phyloP scores from a whole-genome alignment of 441 rosid genomes.

The Mallotus repandus region DNA sequence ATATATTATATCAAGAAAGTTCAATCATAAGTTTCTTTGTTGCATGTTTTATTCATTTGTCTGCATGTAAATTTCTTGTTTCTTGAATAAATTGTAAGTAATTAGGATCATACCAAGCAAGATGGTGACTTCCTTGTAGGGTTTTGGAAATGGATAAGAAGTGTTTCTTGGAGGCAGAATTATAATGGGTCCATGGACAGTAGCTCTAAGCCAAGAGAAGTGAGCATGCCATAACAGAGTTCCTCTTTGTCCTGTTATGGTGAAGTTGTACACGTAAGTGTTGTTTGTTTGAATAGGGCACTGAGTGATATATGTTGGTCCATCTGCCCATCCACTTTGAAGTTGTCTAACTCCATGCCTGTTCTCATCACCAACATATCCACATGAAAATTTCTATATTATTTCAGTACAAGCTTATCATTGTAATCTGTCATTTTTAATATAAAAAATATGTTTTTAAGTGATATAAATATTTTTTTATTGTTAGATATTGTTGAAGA shows the following conservation, averaged over 20 bases:
- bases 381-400: too few relatives aligned
- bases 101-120: conserved; percentile 42
- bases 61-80: too few relatives aligned
- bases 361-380: background rate
- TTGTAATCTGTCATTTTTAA: too few relatives aligned
- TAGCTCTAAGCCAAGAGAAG: conserved; percentile 59
- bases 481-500: too few relatives aligned
- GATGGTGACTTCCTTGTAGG: conserved; percentile 60
- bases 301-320: conserved; percentile 63
- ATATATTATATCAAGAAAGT: background rate
- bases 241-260: conserved; percentile 64
- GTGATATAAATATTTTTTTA: too few relatives aligned
- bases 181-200: conserved; percentile 61
- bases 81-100: too few relatives aligned
- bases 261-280: conserved; percentile 62
- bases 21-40: background rate
- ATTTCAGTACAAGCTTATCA: too few relatives aligned
- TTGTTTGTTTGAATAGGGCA: conserved; percentile 68
- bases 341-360: conserved; percentile 71
- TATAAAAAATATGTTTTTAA: too few relatives aligned
- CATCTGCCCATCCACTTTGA: conserved; percentile 68
- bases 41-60: too few relatives aligned
- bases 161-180: conserved; percentile 48
- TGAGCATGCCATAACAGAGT: conserved; percentile 76
- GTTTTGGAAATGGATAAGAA: conserved; percentile 61